Base-by-base conservation (phyloP, 805 yeast genomes). In the Sporopachydermia lactativora region DNA sequence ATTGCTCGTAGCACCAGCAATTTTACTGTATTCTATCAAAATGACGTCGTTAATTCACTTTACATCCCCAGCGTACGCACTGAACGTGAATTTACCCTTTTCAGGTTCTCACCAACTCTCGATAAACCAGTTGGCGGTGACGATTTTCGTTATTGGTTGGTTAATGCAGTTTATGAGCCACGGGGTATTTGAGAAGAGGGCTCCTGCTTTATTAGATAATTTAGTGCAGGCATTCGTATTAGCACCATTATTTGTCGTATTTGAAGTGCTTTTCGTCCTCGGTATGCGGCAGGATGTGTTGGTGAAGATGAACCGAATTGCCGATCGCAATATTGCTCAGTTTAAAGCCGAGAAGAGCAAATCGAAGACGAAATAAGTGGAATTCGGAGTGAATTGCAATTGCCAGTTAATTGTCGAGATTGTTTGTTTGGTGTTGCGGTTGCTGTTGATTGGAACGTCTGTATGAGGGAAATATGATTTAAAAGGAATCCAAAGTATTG, bases 191-290 rank as follows among this genome's bases (percentile, higher is more conserved):
- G 98, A 89, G 54, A 68, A 67, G 44, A 66, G 84, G 35, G 81
- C 86, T 0, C 98, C 98, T 0, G 96, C 97, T 0, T 59, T 89
- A 40, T 56, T 84, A 35, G 95, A 88, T 51, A 88, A 79, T 53
- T 62, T 85, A 37, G 61, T 78, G 3, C 96, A 86, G 53, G 92
- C 96, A 3, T 56, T 89, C 15, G 85, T 89, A 0, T 64, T 88
- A 46, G 97, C 97, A 1, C 97, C 97, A 1, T 85, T 73, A 52
- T 88, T 89, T 55, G 94, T 86, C 3, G 62, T 77, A 11, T 83
- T 77, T 55, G 97, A 92, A 56, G 52, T 79, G 2, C 67, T 82
- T 11, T 83, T 84, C 50, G 56, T 61, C 42, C 49, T 76, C n/a
- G 96, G 96, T 0, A 70, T 61, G 51, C 66, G 74, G 49, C 58